A percentile compares a stretch with the other conserved stretches of the same genome.
Evolutionary conservation across 768 basidiomycete species (phyloP).

Genomic region (Sporobolomyces roseus): DNA sequence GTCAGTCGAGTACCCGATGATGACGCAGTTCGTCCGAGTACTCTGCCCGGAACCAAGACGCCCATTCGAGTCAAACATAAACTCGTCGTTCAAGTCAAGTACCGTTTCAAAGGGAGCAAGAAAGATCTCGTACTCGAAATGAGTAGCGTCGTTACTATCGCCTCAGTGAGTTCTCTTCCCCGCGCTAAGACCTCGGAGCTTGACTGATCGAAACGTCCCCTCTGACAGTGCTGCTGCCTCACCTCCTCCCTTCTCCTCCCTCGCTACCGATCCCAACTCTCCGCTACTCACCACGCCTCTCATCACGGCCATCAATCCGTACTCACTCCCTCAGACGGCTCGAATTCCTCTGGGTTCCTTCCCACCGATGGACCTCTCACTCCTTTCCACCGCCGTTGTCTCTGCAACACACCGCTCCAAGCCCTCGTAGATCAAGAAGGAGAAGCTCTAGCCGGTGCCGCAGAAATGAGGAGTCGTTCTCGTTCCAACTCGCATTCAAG

Average conservation of each 20-base stretch:
- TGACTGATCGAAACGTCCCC: neutral
- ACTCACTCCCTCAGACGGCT: neutral
- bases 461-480: constrained; percentile 5
- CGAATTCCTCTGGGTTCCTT: constrained; percentile 14
- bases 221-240: constrained; percentile 33
- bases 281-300: neutral
- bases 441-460: constrained; percentile 21
- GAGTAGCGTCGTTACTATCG: constrained; percentile 19
- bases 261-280: constrained; percentile 17
- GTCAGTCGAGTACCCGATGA: constrained; percentile 36
- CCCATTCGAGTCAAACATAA: constrained; percentile 28
- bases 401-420: constrained; percentile 28
- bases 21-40: constrained; percentile 26
- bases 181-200: neutral
- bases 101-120: constrained; percentile 21
- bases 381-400: constrained; percentile 36
- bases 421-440: constrained; percentile 30
- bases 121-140: constrained; percentile 30
- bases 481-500: constrained; percentile 14
- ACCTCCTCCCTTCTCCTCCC: constrained; percentile 30
- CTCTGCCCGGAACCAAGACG: constrained; percentile 32
- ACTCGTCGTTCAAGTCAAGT: constrained; percentile 30
- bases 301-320: neutral
- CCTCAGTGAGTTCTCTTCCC: constrained; percentile 19
- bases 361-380: constrained; percentile 9